These are phyloP conservation scores for Spergularia marina DNA, from an alignment of 148 eudicot species.

Conservation along the genomic window DNA sequence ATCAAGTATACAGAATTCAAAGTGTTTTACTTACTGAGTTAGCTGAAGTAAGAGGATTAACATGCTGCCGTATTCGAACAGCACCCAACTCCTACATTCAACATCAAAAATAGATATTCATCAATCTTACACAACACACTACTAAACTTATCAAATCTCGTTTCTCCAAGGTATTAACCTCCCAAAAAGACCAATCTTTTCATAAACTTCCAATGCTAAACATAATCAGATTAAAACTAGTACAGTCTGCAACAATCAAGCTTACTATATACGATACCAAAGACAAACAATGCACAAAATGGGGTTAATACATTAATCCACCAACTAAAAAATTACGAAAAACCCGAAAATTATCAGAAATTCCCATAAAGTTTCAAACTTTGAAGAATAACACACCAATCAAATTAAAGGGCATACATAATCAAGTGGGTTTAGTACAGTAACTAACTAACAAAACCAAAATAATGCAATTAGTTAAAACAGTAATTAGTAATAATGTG, in stretches of 20 bases:
- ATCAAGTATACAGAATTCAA: neutral
- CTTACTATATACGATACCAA: neutral
- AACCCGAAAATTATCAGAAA: neutral
- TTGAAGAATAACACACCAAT: neutral
- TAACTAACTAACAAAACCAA: neutral
- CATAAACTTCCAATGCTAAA: neutral
- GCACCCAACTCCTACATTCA: conserved; percentile 67
- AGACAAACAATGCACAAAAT: neutral
- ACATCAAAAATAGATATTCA: conserved; percentile 5
- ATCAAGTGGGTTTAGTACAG: neutral
- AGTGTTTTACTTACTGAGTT: conserved; percentile 40
- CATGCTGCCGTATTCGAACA: conserved; percentile 87
- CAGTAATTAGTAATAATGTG: neutral
- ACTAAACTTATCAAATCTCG: too few species aligned
- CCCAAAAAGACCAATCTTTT: conserved; percentile 3
- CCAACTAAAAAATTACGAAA: too few species aligned
- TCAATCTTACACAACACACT: conserved; percentile 1
- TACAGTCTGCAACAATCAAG: neutral
- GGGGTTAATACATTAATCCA: neutral
- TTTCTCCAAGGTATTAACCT: neutral
- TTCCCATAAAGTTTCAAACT: neutral
- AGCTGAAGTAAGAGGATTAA: conserved; percentile 71
- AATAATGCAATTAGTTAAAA: neutral
- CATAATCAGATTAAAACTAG: neutral
- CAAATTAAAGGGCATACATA: neutral